These are phyloP conservation scores for Lipomyces chichibuensis DNA, from an alignment of 805 yeast genomes.

Conservation along the genomic window DNA sequence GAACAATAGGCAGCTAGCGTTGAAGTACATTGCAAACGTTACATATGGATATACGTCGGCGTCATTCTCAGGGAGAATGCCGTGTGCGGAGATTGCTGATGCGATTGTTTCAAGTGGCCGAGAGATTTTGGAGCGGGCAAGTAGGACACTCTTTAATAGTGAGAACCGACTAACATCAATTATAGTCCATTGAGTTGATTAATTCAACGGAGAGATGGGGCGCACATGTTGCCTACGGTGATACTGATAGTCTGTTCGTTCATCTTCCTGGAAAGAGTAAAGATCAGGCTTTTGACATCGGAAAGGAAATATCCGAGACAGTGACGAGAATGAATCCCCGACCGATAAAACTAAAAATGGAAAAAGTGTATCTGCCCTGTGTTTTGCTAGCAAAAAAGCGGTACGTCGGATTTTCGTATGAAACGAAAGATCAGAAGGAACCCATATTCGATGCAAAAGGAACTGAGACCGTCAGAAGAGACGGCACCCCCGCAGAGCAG, in stretches of 20 bases:
- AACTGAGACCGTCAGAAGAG: slow-evolving; percentile 90
- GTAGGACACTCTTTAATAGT: neutral
- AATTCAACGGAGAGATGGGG: slow-evolving; percentile 67
- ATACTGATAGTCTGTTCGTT: slow-evolving; percentile 91
- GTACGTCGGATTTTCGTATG: slow-evolving; percentile 86
- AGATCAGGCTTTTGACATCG: slow-evolving; percentile 76
- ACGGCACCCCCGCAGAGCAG: slow-evolving; percentile 92
- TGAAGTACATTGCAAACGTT: slow-evolving; percentile 90
- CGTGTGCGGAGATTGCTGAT: slow-evolving; percentile 93
- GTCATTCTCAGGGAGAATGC: slow-evolving; percentile 95
- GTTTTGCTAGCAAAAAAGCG: slow-evolving; percentile 82
- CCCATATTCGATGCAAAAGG: slow-evolving; percentile 95
- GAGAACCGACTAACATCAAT: slow-evolving; percentile 42
- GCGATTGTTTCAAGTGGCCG: slow-evolving; percentile 90
- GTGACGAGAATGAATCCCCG: slow-evolving; percentile 72
- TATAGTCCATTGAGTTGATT: slow-evolving; percentile 61
- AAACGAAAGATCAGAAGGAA: slow-evolving; percentile 53
- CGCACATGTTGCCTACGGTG: slow-evolving; percentile 95
- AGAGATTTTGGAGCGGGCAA: slow-evolving; percentile 62
- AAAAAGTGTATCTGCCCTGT: slow-evolving; percentile 89
- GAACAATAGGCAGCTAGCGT: slow-evolving; percentile 79
- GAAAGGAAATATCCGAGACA: slow-evolving; percentile 65
- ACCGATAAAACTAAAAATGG: slow-evolving; percentile 84
- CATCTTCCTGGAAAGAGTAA: slow-evolving; percentile 81
- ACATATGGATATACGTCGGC: slow-evolving; percentile 97